Evolutionary conservation across 140 eudicot species (phyloP).

Genomic region (Anethum foeniculum): DNA sequence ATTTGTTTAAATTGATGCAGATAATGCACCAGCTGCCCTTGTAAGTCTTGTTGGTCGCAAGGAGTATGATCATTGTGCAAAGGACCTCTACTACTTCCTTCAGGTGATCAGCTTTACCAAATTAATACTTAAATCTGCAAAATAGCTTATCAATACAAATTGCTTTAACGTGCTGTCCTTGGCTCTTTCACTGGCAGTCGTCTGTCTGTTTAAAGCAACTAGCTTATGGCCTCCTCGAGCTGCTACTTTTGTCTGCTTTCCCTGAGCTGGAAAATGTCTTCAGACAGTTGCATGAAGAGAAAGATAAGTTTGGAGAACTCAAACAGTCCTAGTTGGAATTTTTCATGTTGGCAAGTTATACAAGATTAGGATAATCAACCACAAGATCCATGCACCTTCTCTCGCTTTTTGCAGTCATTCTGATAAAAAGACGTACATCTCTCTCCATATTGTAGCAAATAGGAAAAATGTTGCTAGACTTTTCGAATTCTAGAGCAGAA

Average conservation of each 20-base stretch:
- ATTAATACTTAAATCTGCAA: neutral
- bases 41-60: conserved; percentile 82
- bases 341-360: neutral
- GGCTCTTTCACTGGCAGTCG: conserved; percentile 45
- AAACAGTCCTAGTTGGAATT: conserved; percentile 18
- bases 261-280: conserved; percentile 75
- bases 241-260: conserved; percentile 63
- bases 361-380: conserved; percentile 16
- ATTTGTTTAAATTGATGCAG: conserved; percentile 31
- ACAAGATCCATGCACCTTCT: conserved; percentile 6
- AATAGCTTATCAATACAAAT: neutral
- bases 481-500: neutral
- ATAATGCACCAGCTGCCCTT: conserved; percentile 87
- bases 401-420: neutral
- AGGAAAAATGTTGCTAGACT: conserved; percentile 4
- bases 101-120: conserved; percentile 42
- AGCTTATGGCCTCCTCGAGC: conserved; percentile 65
- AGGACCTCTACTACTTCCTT: conserved; percentile 78
- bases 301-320: conserved; percentile 64
- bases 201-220: conserved; percentile 80
- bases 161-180: neutral
- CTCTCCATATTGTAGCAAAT: neutral
- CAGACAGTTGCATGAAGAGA: conserved; percentile 61
- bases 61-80: conserved; percentile 88
- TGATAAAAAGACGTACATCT: conserved; percentile 1